Percentiles rank a stretch among this genome's conserved stretches.
phyloP scores from a whole-genome alignment of 2,329 filamentous ascomycete genomes.

The Xylaria sp. region DNA sequence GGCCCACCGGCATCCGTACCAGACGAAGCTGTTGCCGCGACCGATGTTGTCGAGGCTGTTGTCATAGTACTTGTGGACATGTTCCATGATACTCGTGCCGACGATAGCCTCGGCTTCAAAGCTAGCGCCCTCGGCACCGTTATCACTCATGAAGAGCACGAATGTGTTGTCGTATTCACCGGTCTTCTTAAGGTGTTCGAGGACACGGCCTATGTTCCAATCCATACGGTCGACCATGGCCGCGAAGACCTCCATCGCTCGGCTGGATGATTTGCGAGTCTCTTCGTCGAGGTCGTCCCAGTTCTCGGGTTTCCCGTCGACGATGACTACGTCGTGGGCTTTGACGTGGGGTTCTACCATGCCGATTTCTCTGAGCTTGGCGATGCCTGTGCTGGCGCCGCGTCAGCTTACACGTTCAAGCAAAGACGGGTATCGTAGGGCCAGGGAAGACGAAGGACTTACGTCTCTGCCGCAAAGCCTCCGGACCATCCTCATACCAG shows the following conservation, averaged over 20 bases:
- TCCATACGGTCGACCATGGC: conserved; percentile 69
- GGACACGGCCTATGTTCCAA: conserved; percentile 62
- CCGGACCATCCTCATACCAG: conserved; percentile 69
- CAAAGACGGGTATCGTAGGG: conserved; percentile 4
- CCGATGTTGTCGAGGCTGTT: conserved; percentile 63
- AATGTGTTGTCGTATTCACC: conserved; percentile 65
- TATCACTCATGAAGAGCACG: conserved; percentile 65
- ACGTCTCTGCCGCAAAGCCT: conserved; percentile 63
- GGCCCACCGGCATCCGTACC: conserved; percentile 66
- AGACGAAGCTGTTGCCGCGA: conserved; percentile 61
- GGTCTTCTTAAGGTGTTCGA: conserved; percentile 61
- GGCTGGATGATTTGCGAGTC: conserved; percentile 41
- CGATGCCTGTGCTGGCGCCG: conserved; percentile 25
- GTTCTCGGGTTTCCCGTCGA: conserved; percentile 33
- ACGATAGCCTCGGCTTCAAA: conserved; percentile 42
- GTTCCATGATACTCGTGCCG: conserved; percentile 38
- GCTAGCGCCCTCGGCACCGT: conserved; percentile 50
- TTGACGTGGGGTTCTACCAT: conserved; percentile 43
- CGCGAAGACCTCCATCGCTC: conserved; percentile 61
- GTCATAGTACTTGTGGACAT: conserved; percentile 39
- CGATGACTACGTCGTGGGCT: conserved; percentile 40
- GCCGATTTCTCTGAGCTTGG: conserved; percentile 52
- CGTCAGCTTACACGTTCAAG: conserved; percentile 15
- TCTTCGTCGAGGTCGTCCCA: conserved; percentile 43
- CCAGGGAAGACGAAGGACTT: conserved; percentile 2